Conservation (phyloP, 208 protist genomes). For the Vickermania ingenoplastis region DNA sequence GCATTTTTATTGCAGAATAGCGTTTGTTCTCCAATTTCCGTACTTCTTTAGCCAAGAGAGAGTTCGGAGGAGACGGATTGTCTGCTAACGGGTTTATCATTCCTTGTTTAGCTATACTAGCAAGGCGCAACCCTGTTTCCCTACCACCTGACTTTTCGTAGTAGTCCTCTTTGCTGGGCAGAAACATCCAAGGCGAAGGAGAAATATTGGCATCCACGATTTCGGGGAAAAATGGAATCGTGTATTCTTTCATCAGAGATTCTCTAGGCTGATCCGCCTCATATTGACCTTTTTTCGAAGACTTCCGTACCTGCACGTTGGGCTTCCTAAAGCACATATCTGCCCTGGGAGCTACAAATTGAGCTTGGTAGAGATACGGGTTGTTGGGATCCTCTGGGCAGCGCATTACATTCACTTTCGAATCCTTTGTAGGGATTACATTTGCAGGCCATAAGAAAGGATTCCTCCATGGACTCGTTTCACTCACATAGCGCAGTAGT, state of each 20-base stretch:
- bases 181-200: constrained; percentile 74
- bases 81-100: constrained; percentile 42
- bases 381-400: constrained; percentile 76
- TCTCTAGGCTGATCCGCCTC: constrained; percentile 57
- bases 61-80: constrained; percentile 43
- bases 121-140: constrained; percentile 46
- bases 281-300: constrained; percentile 67
- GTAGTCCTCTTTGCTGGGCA: constrained; percentile 74
- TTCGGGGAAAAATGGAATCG: constrained; percentile 85
- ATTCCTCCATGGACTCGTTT: constrained; percentile 86
- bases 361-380: constrained; percentile 73
- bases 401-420: constrained; percentile 80
- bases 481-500: constrained; percentile 48
- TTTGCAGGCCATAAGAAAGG: constrained; percentile 66
- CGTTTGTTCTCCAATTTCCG: constrained; percentile 31
- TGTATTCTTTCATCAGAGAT: constrained; percentile 58
- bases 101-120: constrained; percentile 39
- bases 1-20: constrained; percentile 64
- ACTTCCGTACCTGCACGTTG: constrained; percentile 49
- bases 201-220: constrained; percentile 80
- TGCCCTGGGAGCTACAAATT: constrained; percentile 69
- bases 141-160: constrained; percentile 56
- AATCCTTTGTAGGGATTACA: constrained; percentile 79
- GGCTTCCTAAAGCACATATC: constrained; percentile 81
- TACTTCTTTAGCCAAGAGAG: constrained; percentile 48